A percentile compares a stretch with the other conserved stretches of the same genome.
Evolutionary conservation across 352 stramenopile species (phyloP).

Genomic region (Thraustochytrium sp.): DNA sequence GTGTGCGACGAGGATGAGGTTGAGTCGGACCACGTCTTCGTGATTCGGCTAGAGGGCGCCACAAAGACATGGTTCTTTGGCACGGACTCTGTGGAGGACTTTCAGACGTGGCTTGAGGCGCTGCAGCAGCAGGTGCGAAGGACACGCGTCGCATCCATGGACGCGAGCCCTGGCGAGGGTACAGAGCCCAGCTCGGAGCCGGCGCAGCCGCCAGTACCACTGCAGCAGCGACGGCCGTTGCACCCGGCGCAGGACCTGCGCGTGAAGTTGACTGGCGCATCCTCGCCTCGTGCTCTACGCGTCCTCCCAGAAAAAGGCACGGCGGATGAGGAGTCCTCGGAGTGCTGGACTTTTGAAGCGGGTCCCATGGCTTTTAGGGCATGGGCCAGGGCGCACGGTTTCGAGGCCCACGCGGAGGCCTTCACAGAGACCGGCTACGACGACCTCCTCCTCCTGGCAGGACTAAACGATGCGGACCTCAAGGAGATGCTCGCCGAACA

Average conservation of each 20-base stretch:
- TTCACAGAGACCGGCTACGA: slow-evolving; percentile 12
- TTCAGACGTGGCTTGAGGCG: slow-evolving; percentile 35
- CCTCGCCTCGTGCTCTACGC: too few relatives aligned
- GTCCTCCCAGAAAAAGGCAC: neutral
- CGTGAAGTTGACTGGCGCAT: too few relatives aligned
- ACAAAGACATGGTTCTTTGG: slow-evolving; percentile 7
- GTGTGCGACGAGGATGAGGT: neutral
- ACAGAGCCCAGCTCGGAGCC: neutral
- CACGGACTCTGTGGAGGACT: slow-evolving; percentile 11
- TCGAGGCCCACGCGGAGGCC: neutral
- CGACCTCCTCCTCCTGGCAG: neutral
- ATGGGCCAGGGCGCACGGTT: neutral
- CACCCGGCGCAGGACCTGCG: too few relatives aligned
- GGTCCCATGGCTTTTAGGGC: neutral
- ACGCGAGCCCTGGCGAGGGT: neutral
- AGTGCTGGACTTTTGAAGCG: neutral
- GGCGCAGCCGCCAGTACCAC: neutral
- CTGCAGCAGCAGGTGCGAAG: slow-evolving; percentile 5
- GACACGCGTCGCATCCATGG: neutral
- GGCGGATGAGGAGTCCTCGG: neutral
- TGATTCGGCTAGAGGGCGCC: neutral
- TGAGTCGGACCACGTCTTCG: neutral
- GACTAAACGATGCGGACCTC: neutral
- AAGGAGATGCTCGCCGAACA: slow-evolving; percentile 34
- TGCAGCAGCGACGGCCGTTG: too few relatives aligned